Percentiles rank a stretch among this genome's conserved stretches.
These are phyloP conservation scores for Fraxinus platypoda DNA, from an alignment of 305 asterid species.

Conservation along the genomic window DNA sequence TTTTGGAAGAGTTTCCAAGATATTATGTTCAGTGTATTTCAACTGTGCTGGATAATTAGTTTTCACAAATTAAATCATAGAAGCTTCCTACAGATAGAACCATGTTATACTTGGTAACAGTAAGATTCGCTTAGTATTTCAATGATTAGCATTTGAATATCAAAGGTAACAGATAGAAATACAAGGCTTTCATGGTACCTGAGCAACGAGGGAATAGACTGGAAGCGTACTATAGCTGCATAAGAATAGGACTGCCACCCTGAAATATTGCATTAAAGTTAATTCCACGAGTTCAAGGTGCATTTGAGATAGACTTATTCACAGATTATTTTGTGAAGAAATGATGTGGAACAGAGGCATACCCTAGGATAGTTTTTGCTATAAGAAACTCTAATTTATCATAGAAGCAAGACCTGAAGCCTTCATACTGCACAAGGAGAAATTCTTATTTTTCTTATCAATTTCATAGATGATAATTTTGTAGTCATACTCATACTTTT, in stretches of 20 bases:
- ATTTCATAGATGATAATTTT: background rate
- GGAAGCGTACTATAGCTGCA: slow-evolving; percentile 97
- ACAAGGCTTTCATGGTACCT: slow-evolving; percentile 42
- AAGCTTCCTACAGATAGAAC: background rate
- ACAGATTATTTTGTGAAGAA: slow-evolving; percentile 3
- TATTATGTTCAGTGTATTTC: background rate
- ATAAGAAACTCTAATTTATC: slow-evolving; percentile 46
- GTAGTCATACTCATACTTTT: background rate
- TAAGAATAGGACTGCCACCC: slow-evolving; percentile 62
- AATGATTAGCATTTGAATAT: background rate
- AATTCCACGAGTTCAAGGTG: slow-evolving; percentile 2
- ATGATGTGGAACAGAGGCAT: slow-evolving; percentile 17
- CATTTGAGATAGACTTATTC: background rate
- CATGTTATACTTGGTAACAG: background rate
- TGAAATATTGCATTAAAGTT: slow-evolving; percentile 30
- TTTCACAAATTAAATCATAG: background rate
- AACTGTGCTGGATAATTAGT: background rate
- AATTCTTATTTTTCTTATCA: background rate
- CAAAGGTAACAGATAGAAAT: background rate
- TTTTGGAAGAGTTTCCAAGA: background rate
- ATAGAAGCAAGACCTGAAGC: slow-evolving; percentile 70
- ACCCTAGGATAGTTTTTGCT: slow-evolving; percentile 70
- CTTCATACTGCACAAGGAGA: slow-evolving; percentile 64
- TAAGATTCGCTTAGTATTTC: background rate
- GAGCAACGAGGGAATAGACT: slow-evolving; percentile 75